These are phyloP conservation scores for Neurospora intermedia DNA, from an alignment of 495 filamentous ascomycete genomes.

Conservation along the genomic window DNA sequence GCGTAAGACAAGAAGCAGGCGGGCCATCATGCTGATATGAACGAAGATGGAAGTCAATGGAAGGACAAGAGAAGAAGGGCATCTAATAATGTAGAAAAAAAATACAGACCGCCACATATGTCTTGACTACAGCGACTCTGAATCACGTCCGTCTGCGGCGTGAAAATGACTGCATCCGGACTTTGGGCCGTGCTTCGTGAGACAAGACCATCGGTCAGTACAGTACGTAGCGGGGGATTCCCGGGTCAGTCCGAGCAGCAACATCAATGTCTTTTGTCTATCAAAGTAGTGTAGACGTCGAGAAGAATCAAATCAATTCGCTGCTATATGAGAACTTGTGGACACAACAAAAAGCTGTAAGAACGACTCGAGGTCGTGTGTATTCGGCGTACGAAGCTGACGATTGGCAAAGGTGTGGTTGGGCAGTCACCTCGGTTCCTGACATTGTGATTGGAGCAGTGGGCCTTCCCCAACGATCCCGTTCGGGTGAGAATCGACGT, in stretches of 20 bases:
- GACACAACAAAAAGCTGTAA: constrained; percentile 6
- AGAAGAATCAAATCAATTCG: not conserved
- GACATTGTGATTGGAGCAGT: constrained; percentile 3
- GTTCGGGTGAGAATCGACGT: not conserved
- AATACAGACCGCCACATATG: not conserved
- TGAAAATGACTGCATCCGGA: not conserved
- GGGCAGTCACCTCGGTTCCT: constrained; percentile 1
- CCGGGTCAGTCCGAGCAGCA: not conserved
- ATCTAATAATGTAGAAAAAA: not conserved
- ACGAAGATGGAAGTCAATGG: not conserved
- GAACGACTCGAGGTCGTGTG: constrained; percentile 1
- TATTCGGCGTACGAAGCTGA: constrained; percentile 14
- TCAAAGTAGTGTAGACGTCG: not conserved
- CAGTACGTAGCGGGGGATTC: not conserved
- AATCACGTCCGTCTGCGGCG: not conserved
- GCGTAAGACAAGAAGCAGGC: not conserved
- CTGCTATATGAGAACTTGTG: not conserved
- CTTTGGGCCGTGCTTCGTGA: not conserved
- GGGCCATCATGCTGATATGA: not conserved
- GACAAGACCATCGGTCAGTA: not conserved
- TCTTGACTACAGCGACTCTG: not conserved
- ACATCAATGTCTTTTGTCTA: not conserved
- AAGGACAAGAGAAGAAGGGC: not conserved
- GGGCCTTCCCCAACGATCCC: constrained; percentile 15
- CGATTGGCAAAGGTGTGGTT: constrained; percentile 7